Conservation (phyloP, 148 eudicot species). For the Vaccinium corymbosum region DNA sequence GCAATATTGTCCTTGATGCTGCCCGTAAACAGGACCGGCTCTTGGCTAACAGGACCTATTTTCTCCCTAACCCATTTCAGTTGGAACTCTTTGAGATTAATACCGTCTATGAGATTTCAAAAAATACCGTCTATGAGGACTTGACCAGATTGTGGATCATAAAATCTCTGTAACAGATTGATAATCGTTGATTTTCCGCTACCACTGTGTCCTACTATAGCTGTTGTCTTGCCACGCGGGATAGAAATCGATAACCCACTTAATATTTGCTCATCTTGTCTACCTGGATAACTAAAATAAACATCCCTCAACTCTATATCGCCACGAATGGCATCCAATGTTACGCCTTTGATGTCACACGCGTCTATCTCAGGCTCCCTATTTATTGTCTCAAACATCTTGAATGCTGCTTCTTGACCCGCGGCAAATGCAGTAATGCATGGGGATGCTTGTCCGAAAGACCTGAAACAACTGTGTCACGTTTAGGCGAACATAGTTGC, state of each 20-base stretch:
- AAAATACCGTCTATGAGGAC: too few relatives aligned
- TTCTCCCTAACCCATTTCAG: slow-evolving; percentile 41
- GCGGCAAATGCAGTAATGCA: slow-evolving; percentile 57
- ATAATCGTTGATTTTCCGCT: slow-evolving; percentile 64
- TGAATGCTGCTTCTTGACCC: slow-evolving; percentile 58
- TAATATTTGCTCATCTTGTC: slow-evolving; percentile 54
- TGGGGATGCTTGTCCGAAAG: slow-evolving; percentile 58
- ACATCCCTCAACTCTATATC: slow-evolving; percentile 50
- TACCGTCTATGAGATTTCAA: slow-evolving; percentile 50
- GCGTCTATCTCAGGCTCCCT: slow-evolving; percentile 57
- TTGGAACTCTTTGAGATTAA: slow-evolving; percentile 49
- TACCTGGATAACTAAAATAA: slow-evolving; percentile 51
- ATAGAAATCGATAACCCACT: slow-evolving; percentile 45
- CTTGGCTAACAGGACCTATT: too few relatives aligned
- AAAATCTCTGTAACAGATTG: slow-evolving; percentile 53
- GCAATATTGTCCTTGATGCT: slow-evolving; percentile 57
- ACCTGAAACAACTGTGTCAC: slow-evolving; percentile 26
- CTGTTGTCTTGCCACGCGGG: slow-evolving; percentile 49
- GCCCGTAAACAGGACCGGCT: too few relatives aligned
- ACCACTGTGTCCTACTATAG: slow-evolving; percentile 64
- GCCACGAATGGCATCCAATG: slow-evolving; percentile 44
- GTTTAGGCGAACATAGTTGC: too few relatives aligned
- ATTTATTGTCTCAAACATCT: slow-evolving; percentile 52
- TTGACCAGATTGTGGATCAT: slow-evolving; percentile 56
- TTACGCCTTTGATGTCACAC: slow-evolving; percentile 35